phyloP scores from a whole-genome alignment of 129 eudicot genomes.

The Tagetes erecta region DNA sequence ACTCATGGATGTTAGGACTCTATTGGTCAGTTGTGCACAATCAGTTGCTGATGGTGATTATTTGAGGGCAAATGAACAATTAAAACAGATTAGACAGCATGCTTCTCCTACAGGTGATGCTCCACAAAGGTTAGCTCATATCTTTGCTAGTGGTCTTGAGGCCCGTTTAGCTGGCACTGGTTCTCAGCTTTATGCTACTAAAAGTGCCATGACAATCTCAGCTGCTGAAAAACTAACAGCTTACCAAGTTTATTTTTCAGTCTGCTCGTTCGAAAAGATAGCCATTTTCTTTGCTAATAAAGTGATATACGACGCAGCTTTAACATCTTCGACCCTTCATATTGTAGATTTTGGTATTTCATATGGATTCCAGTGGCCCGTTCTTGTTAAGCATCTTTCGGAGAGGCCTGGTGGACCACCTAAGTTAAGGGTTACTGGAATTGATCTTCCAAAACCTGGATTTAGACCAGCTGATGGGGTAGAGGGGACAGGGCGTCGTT shows the following conservation, averaged over 20 bases:
- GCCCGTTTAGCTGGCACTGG: slow-evolving; percentile 15
- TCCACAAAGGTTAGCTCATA: slow-evolving; percentile 13
- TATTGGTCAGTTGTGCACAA: slow-evolving; percentile 7
- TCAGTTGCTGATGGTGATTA: background rate
- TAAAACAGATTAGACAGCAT: slow-evolving; percentile 14
- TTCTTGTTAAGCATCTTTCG: slow-evolving; percentile 10
- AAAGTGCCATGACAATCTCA: slow-evolving; percentile 12
- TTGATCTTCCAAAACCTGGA: slow-evolving; percentile 5
- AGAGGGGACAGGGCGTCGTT: slow-evolving; percentile 13
- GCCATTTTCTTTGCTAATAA: slow-evolving; percentile 8
- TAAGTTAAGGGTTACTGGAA: slow-evolving; percentile 9
- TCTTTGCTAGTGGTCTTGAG: slow-evolving; percentile 13
- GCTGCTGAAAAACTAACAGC: slow-evolving; percentile 11
- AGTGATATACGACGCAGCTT: slow-evolving; percentile 4
- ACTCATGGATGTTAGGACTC: slow-evolving; percentile 17
- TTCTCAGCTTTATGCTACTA: slow-evolving; percentile 5
- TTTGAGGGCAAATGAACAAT: slow-evolving; percentile 5
- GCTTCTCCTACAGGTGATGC: slow-evolving; percentile 18
- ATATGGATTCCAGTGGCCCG: slow-evolving; percentile 13
- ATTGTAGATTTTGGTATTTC: slow-evolving; percentile 12
- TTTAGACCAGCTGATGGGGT: slow-evolving; percentile 17
- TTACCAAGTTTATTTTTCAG: slow-evolving; percentile 6
- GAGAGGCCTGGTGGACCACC: slow-evolving; percentile 17
- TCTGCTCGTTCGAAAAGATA: background rate
- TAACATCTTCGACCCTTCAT: slow-evolving; percentile 11